Percentiles rank a stretch among this genome's conserved stretches.
Conservation (phyloP, 495 filamentous ascomycete genomes). For the Lasiosphaeriaceae sp. region DNA sequence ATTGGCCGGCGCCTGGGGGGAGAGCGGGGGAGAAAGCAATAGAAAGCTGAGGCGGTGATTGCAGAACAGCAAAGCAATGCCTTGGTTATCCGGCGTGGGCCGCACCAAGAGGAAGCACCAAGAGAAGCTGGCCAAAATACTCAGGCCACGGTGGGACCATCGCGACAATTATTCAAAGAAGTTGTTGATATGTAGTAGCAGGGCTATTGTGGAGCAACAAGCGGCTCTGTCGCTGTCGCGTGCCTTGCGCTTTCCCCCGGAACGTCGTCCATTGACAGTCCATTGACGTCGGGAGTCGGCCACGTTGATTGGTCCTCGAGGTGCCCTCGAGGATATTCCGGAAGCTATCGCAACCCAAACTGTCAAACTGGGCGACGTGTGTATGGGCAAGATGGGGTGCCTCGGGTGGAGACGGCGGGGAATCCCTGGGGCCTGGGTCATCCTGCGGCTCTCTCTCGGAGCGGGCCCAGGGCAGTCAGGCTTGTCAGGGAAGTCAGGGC, state of each 20-base stretch:
- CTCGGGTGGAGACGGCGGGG: not conserved
- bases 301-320: conserved; percentile 22
- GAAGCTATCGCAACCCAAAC: conserved; percentile 10
- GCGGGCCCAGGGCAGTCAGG: no score
- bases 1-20: not conserved
- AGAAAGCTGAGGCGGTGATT: not conserved
- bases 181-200: not conserved
- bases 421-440: not conserved
- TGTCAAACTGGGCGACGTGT: not conserved
- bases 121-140: conserved; percentile 1
- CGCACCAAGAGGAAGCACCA: not conserved
- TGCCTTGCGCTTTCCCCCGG: conserved; percentile 7
- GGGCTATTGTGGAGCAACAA: conserved; percentile 10
- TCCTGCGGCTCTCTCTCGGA: no score
- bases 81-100: not conserved
- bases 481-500: no score
- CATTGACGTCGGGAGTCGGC: conserved; percentile 19
- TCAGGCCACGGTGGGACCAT: conserved; percentile 14
- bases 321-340: conserved; percentile 23
- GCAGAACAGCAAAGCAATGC: not conserved
- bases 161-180: not conserved
- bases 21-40: not conserved
- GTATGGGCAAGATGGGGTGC: not conserved
- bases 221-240: conserved; percentile 24
- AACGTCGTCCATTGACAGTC: conserved; percentile 8